Conservation (phyloP, 768 basidiomycete genomes). For the Fomitopsis serialis region DNA sequence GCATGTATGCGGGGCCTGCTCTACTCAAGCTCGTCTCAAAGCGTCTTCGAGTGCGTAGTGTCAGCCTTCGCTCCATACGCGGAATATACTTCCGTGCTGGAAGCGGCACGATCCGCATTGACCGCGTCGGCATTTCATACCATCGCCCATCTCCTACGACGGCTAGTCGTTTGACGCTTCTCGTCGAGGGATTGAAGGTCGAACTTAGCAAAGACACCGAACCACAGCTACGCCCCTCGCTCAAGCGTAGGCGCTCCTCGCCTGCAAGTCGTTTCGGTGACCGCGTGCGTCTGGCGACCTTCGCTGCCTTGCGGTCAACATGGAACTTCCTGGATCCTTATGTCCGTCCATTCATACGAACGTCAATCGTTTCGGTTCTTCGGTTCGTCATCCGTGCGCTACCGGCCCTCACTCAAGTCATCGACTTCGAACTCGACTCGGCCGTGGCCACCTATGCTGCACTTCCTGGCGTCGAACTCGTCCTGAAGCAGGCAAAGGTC, state of each 20-base stretch:
- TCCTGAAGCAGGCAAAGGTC: conserved; percentile 44
- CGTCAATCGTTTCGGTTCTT: conserved; percentile 46
- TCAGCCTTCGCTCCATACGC: conserved; percentile 73
- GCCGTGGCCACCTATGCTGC: conserved; percentile 47
- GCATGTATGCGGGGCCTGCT: conserved; percentile 65
- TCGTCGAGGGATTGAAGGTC: conserved; percentile 55
- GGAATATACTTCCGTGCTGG: conserved; percentile 66
- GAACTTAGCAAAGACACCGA: conserved; percentile 33
- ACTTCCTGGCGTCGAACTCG: conserved; percentile 47
- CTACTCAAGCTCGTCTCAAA: conserved; percentile 52
- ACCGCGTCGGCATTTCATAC: conserved; percentile 60
- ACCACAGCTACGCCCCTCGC: neutral
- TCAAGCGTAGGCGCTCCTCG: neutral
- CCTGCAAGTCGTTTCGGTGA: neutral
- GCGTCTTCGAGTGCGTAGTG: conserved; percentile 61
- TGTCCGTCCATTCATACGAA: conserved; percentile 56
- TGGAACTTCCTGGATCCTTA: conserved; percentile 48
- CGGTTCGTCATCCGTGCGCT: conserved; percentile 58
- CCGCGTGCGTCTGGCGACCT: conserved; percentile 29
- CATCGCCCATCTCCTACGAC: conserved; percentile 43
- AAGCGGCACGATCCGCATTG: conserved; percentile 49
- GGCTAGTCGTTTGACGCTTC: conserved; percentile 54
- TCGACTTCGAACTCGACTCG: conserved; percentile 63
- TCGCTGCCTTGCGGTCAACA: conserved; percentile 28
- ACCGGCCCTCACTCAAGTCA: conserved; percentile 60